Evolutionary conservation across 1,139 yeast genomes (phyloP).

Genomic region (Yamadazyma pseudoaaseri): DNA sequence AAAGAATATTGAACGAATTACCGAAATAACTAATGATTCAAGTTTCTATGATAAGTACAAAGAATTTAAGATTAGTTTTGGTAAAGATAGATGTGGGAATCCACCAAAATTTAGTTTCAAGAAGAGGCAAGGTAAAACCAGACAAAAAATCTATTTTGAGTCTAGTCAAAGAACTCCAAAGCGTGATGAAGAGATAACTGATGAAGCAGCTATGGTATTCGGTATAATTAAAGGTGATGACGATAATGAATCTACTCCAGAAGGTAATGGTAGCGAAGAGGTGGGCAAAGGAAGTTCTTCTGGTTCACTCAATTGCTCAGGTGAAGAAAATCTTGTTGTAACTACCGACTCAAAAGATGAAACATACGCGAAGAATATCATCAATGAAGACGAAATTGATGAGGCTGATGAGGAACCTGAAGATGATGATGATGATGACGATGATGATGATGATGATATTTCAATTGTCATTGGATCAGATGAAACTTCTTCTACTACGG

Average conservation of each 20-base stretch:
- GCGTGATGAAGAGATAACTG: slow-evolving; percentile 21
- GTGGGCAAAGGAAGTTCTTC: background rate
- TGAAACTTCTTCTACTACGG: slow-evolving; percentile 28
- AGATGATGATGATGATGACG: slow-evolving; percentile 29
- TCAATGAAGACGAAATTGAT: slow-evolving; percentile 11
- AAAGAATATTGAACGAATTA: slow-evolving; percentile 19
- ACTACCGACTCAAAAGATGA: background rate
- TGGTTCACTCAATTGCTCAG: background rate
- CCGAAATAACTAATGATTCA: slow-evolving; percentile 22
- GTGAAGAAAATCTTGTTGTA: background rate
- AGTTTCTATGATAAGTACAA: slow-evolving; percentile 40
- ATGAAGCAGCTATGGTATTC: slow-evolving; percentile 48
- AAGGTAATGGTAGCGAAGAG: background rate
- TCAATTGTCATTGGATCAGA: slow-evolving; percentile 45
- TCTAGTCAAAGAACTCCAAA: slow-evolving; percentile 5
- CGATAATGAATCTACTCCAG: slow-evolving; percentile 2
- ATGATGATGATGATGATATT: slow-evolving; percentile 42
- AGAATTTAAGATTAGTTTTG: slow-evolving; percentile 43
- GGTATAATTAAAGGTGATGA: slow-evolving; percentile 36
- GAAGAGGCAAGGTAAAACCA: slow-evolving; percentile 24
- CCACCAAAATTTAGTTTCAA: slow-evolving; percentile 45
- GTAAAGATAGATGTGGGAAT: slow-evolving; percentile 49
- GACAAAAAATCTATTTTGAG: slow-evolving; percentile 18
- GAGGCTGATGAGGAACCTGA: slow-evolving; percentile 17
- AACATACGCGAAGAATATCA: background rate